Base-by-base conservation (phyloP, 805 yeast species). In the Myxozyma neotropica region DNA sequence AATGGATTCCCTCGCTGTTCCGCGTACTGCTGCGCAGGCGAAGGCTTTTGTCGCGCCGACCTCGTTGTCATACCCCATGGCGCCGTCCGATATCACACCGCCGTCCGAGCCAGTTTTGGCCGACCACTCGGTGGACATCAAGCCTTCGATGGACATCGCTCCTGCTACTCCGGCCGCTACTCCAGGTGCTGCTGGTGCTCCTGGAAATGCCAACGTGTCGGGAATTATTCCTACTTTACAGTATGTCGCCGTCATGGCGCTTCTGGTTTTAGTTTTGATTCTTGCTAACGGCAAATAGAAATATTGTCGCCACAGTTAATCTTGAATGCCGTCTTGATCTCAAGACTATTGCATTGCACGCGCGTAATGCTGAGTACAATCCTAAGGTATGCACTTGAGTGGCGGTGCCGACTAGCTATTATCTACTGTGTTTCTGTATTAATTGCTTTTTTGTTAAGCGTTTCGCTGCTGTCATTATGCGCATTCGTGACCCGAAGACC, bases 401-500 rank as follows among this genome's bases (percentile, higher is more conserved):
- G n/a, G n/a, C n/a, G n/a, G n/a, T n/a, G n/a, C n/a, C n/a, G n/a
- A n/a, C n/a, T n/a, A n/a, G n/a, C n/a, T n/a, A n/a, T n/a, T n/a
- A n/a, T n/a, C n/a, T n/a, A n/a, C n/a, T n/a, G n/a, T n/a, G n/a
- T n/a, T n/a, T n/a, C n/a, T n/a, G n/a, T n/a, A n/a, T n/a, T n/a
- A n/a, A n/a, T n/a, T n/a, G n/a, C n/a, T n/a, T 19, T 46, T n/a
- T 40, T 17, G 26, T 48, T 1, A 42, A 64, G 73, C 96, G 99
- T 79, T 94, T 94, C 79, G 99, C 99, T 13, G 99, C 99, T 59
- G 99, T 94, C 51, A 94, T 94, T 69, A 94, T 94, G 99, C 89
- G 99, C 81, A 94, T 94, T 69, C 84, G 99, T 76, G 99, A 94
- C 74, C 99, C 99, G 17, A 94, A 94, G 75, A 94, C 99, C 0